Evolutionary conservation across 768 basidiomycete species (phyloP).

Genomic region (Suillus brevipes): DNA sequence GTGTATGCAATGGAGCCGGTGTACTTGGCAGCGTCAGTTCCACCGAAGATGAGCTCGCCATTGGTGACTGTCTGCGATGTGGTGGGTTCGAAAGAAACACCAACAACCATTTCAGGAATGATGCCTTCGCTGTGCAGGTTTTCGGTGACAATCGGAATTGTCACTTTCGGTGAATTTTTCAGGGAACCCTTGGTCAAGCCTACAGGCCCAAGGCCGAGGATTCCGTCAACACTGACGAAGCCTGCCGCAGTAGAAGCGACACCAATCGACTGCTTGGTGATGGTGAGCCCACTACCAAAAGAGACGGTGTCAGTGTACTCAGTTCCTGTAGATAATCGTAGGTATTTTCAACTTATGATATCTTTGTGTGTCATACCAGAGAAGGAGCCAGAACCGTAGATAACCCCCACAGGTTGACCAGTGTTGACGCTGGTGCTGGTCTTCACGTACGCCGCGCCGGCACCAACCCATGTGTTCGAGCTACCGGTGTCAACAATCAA

Average conservation of each 20-base stretch:
- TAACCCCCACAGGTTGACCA: slow-evolving; percentile 46
- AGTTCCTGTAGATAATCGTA: slow-evolving; percentile 28
- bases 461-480: slow-evolving; percentile 79
- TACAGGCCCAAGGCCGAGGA: slow-evolving; percentile 64
- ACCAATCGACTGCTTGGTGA: slow-evolving; percentile 62
- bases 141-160: slow-evolving; percentile 58
- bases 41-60: slow-evolving; percentile 58
- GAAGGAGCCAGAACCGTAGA: slow-evolving; percentile 65
- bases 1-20: slow-evolving; percentile 43
- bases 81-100: slow-evolving; percentile 55
- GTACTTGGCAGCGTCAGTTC: slow-evolving; percentile 23
- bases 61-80: slow-evolving; percentile 30
- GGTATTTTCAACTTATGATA: background rate
- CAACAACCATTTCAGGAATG: slow-evolving; percentile 43
- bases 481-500: slow-evolving; percentile 62
- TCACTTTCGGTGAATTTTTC: background rate
- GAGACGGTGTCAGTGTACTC: slow-evolving; percentile 56
- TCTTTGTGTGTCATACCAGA: slow-evolving; percentile 37
- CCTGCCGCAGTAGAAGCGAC: slow-evolving; percentile 51
- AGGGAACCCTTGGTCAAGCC: slow-evolving; percentile 48
- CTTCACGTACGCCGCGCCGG: slow-evolving; percentile 41
- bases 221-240: slow-evolving; percentile 57
- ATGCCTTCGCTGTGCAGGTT: slow-evolving; percentile 44
- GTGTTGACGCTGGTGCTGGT: slow-evolving; percentile 55
- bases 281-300: slow-evolving; percentile 48